Conservation (phyloP, 768 basidiomycete species). For the Lactarius tabidus region DNA sequence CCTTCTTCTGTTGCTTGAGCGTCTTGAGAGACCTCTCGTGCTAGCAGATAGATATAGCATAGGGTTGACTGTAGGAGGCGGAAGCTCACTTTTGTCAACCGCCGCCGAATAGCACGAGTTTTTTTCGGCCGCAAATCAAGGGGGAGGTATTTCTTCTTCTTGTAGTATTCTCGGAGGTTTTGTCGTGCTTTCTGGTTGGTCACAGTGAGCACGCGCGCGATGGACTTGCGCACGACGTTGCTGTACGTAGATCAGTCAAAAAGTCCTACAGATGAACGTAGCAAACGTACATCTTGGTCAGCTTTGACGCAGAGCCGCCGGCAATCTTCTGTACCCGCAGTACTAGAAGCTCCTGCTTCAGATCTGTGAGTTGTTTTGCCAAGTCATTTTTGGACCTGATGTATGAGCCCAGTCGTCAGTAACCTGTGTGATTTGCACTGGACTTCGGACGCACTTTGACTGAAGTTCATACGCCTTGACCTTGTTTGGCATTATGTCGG, state of each 20-base stretch:
- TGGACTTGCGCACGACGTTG: constrained; percentile 94
- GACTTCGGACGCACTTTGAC: constrained; percentile 66
- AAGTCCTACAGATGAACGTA: not conserved
- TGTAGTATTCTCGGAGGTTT: constrained; percentile 97
- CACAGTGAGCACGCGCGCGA: constrained; percentile 96
- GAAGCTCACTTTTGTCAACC: constrained; percentile 75
- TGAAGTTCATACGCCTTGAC: constrained; percentile 96
- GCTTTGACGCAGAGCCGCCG: constrained; percentile 90
- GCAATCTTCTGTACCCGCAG: constrained; percentile 98
- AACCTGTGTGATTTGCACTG: not conserved
- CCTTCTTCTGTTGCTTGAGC: constrained; percentile 91
- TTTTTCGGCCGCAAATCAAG: constrained; percentile 97
- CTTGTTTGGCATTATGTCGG: constrained; percentile 76
- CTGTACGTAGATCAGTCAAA: constrained; percentile 40
- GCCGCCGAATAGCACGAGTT: constrained; percentile 96
- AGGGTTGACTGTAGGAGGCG: not conserved
- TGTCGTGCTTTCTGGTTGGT: constrained; percentile 98
- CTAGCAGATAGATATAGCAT: constrained; percentile 38
- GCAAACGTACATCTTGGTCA: constrained; percentile 88
- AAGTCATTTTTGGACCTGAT: constrained; percentile 94
- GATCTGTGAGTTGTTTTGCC: constrained; percentile 85
- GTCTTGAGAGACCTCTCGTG: constrained; percentile 85
- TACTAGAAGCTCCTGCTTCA: constrained; percentile 91
- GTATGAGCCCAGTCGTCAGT: not conserved
- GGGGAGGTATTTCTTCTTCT: constrained; percentile 92